Evolutionary conservation across 495 filamentous ascomycete species (phyloP).

Genomic region (Annulohypoxylon nitens): DNA sequence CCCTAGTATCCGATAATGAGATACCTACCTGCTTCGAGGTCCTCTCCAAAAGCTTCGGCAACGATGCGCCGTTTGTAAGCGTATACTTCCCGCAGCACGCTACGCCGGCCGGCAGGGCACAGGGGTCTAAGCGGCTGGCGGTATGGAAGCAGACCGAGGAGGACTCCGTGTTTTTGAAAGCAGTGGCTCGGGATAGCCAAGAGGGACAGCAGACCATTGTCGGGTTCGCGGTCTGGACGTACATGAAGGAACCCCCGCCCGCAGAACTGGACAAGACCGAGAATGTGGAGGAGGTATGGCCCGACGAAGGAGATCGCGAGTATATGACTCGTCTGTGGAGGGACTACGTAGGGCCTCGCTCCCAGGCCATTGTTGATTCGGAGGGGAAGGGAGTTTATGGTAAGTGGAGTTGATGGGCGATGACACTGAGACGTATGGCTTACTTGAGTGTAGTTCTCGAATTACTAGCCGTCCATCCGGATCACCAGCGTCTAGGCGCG

Average conservation of each 20-base stretch:
- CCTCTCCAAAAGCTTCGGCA: constrained; percentile 42
- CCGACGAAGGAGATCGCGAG: constrained; percentile 38
- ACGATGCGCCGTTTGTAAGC: constrained; percentile 46
- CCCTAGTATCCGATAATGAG: constrained; percentile 36
- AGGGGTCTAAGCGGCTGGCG: constrained; percentile 37
- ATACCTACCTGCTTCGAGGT: constrained; percentile 42
- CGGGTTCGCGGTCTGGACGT: constrained; percentile 47
- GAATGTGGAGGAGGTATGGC: constrained; percentile 44
- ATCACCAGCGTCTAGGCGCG: constrained; percentile 63
- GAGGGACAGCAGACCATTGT: constrained; percentile 29
- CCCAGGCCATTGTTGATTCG: constrained; percentile 27
- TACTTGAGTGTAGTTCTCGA: constrained; percentile 54
- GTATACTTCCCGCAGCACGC: constrained; percentile 45
- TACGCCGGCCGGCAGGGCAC: constrained; percentile 30
- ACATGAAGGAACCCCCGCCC: constrained; percentile 39
- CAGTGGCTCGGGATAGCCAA: constrained; percentile 6
- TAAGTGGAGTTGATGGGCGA: constrained; percentile 1
- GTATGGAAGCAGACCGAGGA: constrained; percentile 31
- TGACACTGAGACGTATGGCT: neutral
- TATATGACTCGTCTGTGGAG: constrained; percentile 45
- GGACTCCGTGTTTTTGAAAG: constrained; percentile 37
- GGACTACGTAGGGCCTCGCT: constrained; percentile 42
- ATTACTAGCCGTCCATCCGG: constrained; percentile 64
- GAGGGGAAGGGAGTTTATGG: constrained; percentile 36
- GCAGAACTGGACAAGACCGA: constrained; percentile 37